A percentile compares a stretch with the other conserved stretches of the same genome.
These are phyloP conservation scores for Hippophae rhamnoides DNA, from an alignment of 306 rosid genomes.

Conservation along the genomic window DNA sequence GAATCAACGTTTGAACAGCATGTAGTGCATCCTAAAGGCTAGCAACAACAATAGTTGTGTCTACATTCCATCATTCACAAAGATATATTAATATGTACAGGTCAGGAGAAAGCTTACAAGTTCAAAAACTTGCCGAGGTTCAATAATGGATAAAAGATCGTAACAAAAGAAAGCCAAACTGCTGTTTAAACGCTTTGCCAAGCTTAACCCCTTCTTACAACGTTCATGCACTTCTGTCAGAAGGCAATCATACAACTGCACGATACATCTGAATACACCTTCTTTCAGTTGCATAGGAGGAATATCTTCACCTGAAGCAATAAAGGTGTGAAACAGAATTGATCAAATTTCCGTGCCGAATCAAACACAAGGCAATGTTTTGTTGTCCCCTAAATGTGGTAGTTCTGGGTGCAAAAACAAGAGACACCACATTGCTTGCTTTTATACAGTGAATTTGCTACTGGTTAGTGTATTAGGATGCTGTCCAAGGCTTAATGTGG, in stretches of 20 bases:
- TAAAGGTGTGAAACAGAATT: conserved; percentile 11
- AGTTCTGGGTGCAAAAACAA: too few species aligned
- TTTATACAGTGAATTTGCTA: too few species aligned
- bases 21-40: background rate
- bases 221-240: conserved; percentile 98
- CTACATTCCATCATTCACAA: background rate
- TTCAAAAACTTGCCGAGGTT: conserved; percentile 98
- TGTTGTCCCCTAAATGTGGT: background rate
- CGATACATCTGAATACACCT: conserved; percentile 90
- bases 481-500: too few species aligned
- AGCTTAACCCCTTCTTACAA: conserved; percentile 91
- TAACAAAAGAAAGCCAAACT: conserved; percentile 97
- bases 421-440: too few species aligned
- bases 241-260: conserved; percentile 98
- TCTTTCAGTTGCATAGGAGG: conserved; percentile 99
- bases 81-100: background rate
- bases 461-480: too few species aligned
- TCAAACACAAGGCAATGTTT: background rate
- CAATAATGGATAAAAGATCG: conserved; percentile 86
- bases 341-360: background rate
- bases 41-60: background rate
- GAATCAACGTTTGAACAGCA: background rate
- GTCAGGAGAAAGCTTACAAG: conserved; percentile 45
- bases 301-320: conserved; percentile 76
- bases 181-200: conserved; percentile 94